phyloP scores from a whole-genome alignment of 202 grass and related monocot genomes.

The Setaria italica region DNA sequence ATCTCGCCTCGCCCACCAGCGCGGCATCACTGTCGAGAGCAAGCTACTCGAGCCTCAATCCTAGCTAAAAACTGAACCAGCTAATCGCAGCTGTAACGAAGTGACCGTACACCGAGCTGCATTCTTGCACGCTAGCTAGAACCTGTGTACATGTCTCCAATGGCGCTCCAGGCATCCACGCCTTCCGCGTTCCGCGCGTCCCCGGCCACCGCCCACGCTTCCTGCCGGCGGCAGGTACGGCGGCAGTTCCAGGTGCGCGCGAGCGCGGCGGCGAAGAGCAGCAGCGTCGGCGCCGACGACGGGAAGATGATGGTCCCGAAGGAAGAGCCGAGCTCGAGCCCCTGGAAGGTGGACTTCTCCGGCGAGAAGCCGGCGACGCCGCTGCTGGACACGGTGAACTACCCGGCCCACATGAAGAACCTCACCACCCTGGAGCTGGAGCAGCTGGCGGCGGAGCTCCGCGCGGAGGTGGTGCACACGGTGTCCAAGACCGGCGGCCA shows the following conservation, averaged over 20 bases:
- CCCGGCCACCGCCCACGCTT: neutral
- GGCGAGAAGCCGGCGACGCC: constrained; percentile 81
- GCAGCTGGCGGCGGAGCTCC: constrained; percentile 83
- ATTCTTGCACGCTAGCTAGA: neutral
- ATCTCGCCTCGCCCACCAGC: neutral
- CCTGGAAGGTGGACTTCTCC: constrained; percentile 72
- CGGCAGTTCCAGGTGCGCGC: constrained; percentile 54
- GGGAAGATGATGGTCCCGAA: neutral
- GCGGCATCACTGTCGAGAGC: neutral
- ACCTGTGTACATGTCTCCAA: neutral
- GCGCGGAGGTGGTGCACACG: constrained; percentile 72
- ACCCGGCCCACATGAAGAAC: constrained; percentile 94
- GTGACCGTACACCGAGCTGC: neutral
- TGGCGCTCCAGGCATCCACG: constrained; percentile 54
- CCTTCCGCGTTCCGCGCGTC: constrained; percentile 31
- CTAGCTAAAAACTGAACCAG: neutral
- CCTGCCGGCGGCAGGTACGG: constrained; percentile 44
- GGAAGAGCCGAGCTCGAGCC: neutral
- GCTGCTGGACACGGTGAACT: constrained; percentile 80
- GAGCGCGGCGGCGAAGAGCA: constrained; percentile 40
- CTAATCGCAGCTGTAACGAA: neutral
- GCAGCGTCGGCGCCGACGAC: neutral
- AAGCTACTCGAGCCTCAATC: neutral
- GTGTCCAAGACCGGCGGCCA: constrained; percentile 82
- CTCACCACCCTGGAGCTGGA: constrained; percentile 72